Conservation (phyloP, 2,329 filamentous ascomycete species). For the Aurifilum marmelostoma region DNA sequence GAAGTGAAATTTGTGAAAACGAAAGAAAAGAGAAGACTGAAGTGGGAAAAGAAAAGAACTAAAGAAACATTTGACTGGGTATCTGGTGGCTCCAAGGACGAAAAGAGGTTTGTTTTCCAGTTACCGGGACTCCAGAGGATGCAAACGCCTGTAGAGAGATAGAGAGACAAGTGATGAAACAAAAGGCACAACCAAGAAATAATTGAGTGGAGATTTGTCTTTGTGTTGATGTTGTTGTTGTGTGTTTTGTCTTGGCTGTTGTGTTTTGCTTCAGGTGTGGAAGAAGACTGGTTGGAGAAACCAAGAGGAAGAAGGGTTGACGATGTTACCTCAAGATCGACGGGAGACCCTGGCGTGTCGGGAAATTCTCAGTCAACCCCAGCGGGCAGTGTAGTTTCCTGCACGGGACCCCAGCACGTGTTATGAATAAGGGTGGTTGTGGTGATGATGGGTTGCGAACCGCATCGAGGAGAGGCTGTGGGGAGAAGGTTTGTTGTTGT, state of each 20-base stretch:
- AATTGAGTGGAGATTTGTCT: conserved; percentile 40
- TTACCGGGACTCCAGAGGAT: conserved; percentile 33
- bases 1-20: conserved; percentile 3
- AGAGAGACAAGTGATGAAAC: conserved; percentile 32
- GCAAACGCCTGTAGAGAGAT: conserved; percentile 31
- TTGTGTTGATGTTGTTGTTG: conserved; percentile 1
- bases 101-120: conserved; percentile 34
- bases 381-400: conserved; percentile 6
- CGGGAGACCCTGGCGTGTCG: conserved; percentile 1
- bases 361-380: conserved; percentile 7
- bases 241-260: conserved; percentile 7
- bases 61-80: conserved; percentile 36
- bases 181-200: conserved; percentile 27
- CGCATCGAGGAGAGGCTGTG: background rate
- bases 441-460: background rate
- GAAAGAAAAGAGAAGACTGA: conserved; percentile 25
- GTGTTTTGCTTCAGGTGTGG: conserved; percentile 1
- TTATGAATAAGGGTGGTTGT: background rate
- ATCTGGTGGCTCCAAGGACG: conserved; percentile 24
- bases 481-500: background rate
- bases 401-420: background rate
- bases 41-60: conserved; percentile 23
- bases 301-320: background rate
- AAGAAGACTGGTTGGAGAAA: background rate
- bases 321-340: conserved; percentile 15